Evolutionary conservation across 495 filamentous ascomycete species (phyloP), one percentile per base, ranked within the genome.

Genomic region (Penicillium bialowiezense): DNA sequence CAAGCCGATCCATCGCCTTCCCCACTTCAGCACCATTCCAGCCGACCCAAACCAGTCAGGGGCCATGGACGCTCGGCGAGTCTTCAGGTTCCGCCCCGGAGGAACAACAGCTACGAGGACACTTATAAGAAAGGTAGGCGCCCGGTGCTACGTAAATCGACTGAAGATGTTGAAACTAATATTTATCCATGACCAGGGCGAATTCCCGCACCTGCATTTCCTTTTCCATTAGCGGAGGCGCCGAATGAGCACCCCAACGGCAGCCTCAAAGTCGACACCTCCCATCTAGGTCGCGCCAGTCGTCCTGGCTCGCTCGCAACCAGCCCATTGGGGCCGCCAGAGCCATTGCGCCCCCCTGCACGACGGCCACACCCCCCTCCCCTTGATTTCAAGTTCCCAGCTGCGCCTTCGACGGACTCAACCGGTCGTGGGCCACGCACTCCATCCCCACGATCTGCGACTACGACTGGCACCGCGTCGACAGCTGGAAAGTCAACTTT

Each of bases 61-160:
- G 78, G 82, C 2, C 91, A 96, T 78, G 84, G 78, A 17, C 79
- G 91, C 36, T 90, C 90, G 43, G 84, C 89, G 3, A 96, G 91
- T 72, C 71, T 96, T 45, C 91, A 96, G 62, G 83, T 90, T 45
- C 55, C 82, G 23, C 82, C 90, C 6, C 76, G 77, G 40, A 75
- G 80, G 52, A 65, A 68, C 52, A 72, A 73, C 41, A 68, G 73
- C 32, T 63, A 71, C 41, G 69, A 72, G 41, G 71, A 74, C 32
- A 50, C 56, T 15, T 54, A 55, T 21, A 44, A 52, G 24, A 75
- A 73, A 71, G 72, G 79, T 80, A 75, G 8, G 19, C 8, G 13
- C n/a, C 9, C 20, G 21, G 36, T 3, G 10, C 10, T 12, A 8
- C 14, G 15, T 4, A 19, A 10, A 14, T 3, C 9, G 3, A 14